A percentile compares a stretch with the other conserved stretches of the same genome.
phyloP scores from a whole-genome alignment of 2,329 filamentous ascomycete genomes.

The Coniochaeta sp. region DNA sequence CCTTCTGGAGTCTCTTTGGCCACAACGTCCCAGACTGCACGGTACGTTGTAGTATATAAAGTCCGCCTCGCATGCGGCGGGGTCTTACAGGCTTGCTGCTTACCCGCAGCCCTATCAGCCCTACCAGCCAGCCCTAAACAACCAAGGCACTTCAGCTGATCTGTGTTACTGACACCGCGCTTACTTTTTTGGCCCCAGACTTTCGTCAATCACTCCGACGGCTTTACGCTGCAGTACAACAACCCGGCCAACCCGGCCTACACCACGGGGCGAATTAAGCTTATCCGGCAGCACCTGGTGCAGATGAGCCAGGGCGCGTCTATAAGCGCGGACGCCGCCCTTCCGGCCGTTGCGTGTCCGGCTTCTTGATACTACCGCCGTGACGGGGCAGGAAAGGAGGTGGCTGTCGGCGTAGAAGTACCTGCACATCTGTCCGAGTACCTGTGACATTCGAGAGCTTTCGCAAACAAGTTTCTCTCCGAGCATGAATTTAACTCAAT shows the following conservation, averaged over 20 bases:
- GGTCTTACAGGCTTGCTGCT: neutral
- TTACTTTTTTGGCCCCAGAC: constrained; percentile 21
- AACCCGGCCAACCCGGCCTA: constrained; percentile 32
- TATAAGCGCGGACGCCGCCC: constrained; percentile 22
- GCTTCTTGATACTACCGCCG: constrained; percentile 7
- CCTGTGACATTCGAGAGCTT: neutral
- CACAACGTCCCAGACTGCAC: constrained; percentile 35
- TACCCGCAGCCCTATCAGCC: neutral
- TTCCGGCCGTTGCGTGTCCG: constrained; percentile 32
- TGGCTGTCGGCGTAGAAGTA: neutral
- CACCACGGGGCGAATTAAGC: constrained; percentile 28
- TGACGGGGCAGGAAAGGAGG: neutral
- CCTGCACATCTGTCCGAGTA: neutral
- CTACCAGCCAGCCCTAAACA: neutral
- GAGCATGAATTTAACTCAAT: too few relatives aligned
- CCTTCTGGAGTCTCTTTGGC: constrained; percentile 40
- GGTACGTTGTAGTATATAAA: constrained; percentile 21
- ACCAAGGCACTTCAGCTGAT: neutral
- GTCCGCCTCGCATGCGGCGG: neutral
- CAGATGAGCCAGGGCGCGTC: constrained; percentile 27
- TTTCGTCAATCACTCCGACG: constrained; percentile 37
- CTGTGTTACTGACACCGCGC: neutral
- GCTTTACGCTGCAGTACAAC: constrained; percentile 36
- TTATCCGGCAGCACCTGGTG: constrained; percentile 36
- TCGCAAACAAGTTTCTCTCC: too few relatives aligned